Percentiles rank a stretch among this genome's conserved stretches.
Evolutionary conservation across 169 alveolate species (phyloP).

Genomic region (Blepharisma undulans): DNA sequence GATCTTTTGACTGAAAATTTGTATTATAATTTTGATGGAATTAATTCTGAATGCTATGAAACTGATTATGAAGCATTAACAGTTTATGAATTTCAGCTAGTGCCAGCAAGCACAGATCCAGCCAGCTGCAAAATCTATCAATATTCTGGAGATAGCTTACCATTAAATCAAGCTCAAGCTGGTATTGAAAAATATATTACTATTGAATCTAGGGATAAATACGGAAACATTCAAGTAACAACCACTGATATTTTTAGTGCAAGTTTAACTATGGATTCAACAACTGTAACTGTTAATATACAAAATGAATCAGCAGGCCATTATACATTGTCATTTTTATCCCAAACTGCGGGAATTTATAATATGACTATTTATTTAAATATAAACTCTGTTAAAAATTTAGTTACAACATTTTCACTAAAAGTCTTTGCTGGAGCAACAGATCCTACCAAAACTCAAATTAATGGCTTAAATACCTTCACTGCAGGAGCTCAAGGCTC

Average conservation of each 20-base stretch:
- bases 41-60: neutral
- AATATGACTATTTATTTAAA: neutral
- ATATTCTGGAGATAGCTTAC: neutral
- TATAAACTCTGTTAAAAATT: neutral
- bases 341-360: neutral
- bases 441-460: neutral
- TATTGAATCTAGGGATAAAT: neutral
- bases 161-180: neutral
- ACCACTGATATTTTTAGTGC: neutral
- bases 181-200: neutral
- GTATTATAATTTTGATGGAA: neutral
- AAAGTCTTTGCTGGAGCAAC: constrained; percentile 7
- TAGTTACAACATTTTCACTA: neutral
- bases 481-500: neutral
- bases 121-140: neutral
- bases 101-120: neutral
- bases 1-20: neutral
- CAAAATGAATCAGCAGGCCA: neutral
- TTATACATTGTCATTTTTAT: neutral
- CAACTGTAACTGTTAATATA: neutral
- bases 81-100: neutral
- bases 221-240: neutral
- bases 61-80: neutral
- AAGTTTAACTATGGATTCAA: neutral
- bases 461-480: neutral